phyloP scores from a whole-genome alignment of 73 alveolate genomes.

The Paramecium bursaria region DNA sequence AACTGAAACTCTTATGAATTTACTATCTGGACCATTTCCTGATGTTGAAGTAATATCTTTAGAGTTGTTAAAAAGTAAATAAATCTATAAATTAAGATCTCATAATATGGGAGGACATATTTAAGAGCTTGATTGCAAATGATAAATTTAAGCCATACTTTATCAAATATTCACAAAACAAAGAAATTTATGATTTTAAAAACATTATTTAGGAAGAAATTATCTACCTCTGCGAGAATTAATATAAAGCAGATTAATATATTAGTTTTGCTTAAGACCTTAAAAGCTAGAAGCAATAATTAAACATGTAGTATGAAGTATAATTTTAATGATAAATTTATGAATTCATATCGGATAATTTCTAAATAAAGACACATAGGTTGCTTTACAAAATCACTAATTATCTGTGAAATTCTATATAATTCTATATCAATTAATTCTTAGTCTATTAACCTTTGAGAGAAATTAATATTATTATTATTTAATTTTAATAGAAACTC shows the following conservation, averaged over 20 bases:
- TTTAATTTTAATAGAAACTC: too few species aligned
- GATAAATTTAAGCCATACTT: constrained; percentile 2
- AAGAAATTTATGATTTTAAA: constrained; percentile 21
- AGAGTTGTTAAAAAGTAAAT: neutral
- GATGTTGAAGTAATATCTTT: constrained; percentile 8
- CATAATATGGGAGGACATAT: constrained; percentile 46
- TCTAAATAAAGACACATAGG: too few species aligned
- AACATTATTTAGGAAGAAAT: neutral
- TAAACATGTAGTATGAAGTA: constrained; percentile 28
- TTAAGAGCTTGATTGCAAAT: constrained; percentile 14
- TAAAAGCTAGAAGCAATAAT: neutral
- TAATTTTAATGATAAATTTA: too few species aligned
- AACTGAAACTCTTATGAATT: neutral
- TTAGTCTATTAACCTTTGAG: too few species aligned
- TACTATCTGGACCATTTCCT: constrained; percentile 14
- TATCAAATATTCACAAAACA: neutral
- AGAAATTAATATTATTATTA: too few species aligned
- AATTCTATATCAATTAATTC: too few species aligned
- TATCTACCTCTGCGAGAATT: neutral
- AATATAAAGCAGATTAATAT: constrained; percentile 9
- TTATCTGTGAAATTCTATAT: too few species aligned
- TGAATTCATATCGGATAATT: too few species aligned
- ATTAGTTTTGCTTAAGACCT: constrained; percentile 12
- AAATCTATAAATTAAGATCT: neutral
- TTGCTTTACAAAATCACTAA: too few species aligned